Evolutionary conservation across 257 asterid genomes (phyloP).

Genomic region (Solanum clarkiae): DNA sequence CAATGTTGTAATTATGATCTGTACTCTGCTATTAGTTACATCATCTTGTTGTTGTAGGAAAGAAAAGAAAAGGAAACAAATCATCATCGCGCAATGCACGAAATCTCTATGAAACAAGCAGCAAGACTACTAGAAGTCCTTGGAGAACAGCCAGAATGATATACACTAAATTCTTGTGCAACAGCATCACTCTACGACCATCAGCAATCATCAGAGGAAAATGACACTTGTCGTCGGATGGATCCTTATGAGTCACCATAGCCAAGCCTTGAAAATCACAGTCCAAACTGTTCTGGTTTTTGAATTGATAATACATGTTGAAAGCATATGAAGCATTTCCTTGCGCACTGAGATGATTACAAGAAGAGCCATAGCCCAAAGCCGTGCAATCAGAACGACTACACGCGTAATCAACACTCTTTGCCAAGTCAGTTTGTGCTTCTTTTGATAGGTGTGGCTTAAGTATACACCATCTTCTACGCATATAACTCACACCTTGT

Average conservation of each 20-base stretch:
- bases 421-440: slow-evolving; percentile 26
- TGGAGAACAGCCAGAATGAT: slow-evolving; percentile 53
- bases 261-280: slow-evolving; percentile 81
- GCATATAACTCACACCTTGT: slow-evolving; percentile 63
- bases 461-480: slow-evolving; percentile 62
- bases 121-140: slow-evolving; percentile 67
- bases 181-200: slow-evolving; percentile 37
- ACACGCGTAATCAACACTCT: slow-evolving; percentile 69
- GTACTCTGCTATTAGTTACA: neutral
- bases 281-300: slow-evolving; percentile 67
- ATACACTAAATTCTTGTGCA: slow-evolving; percentile 46
- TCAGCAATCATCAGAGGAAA: slow-evolving; percentile 73
- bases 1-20: neutral
- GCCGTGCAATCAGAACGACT: slow-evolving; percentile 83
- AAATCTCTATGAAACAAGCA: slow-evolving; percentile 37
- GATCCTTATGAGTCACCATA: slow-evolving; percentile 49
- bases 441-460: slow-evolving; percentile 31
- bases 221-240: slow-evolving; percentile 53
- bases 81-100: neutral
- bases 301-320: slow-evolving; percentile 83
- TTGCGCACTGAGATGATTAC: slow-evolving; percentile 41
- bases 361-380: slow-evolving; percentile 77
- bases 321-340: slow-evolving; percentile 94
- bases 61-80: neutral
- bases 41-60: neutral